Conservation (phyloP, 179 eudicot genomes). For the Corrigiola litoralis region DNA sequence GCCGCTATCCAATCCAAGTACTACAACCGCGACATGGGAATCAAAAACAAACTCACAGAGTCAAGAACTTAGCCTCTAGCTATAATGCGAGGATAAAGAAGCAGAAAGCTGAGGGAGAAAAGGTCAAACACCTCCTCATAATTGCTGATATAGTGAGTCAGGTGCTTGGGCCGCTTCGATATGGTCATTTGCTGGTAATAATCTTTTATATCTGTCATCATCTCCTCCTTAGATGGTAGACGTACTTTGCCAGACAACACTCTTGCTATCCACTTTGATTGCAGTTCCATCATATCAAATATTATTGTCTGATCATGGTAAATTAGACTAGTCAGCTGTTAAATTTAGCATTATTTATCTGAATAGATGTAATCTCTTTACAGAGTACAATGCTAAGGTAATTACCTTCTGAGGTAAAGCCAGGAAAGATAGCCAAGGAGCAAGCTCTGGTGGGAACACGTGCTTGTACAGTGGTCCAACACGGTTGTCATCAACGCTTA, state of each 20-base stretch:
- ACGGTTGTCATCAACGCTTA: constrained; percentile 74
- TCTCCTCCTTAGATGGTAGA: constrained; percentile 60
- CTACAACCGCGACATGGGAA: background rate
- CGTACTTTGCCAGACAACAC: constrained; percentile 57
- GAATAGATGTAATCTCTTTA: background rate
- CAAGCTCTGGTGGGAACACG: constrained; percentile 74
- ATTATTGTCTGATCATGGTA: constrained; percentile 3
- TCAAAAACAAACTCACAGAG: background rate
- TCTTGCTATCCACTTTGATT: constrained; percentile 89
- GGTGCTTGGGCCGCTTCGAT: constrained; percentile 28
- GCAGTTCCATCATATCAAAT: constrained; percentile 41
- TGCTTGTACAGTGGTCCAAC: constrained; percentile 94
- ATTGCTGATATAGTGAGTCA: constrained; percentile 18
- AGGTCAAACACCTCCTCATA: constrained; percentile 20
- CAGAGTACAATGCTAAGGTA: background rate
- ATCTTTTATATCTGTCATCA: constrained; percentile 39
- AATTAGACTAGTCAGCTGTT: background rate
- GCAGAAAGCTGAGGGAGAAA: too few relatives aligned
- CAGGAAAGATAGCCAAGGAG: constrained; percentile 82
- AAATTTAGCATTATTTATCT: background rate
- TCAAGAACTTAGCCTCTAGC: too few relatives aligned
- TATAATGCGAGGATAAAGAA: too few relatives aligned
- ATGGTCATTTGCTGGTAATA: constrained; percentile 27
- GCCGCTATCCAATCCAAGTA: constrained; percentile 42
- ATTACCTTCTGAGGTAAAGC: constrained; percentile 85